Evolutionary conservation across 352 stramenopile genomes (phyloP), one percentile per base, ranked within the genome.

Genomic region (Paralagenidium karlingii): DNA sequence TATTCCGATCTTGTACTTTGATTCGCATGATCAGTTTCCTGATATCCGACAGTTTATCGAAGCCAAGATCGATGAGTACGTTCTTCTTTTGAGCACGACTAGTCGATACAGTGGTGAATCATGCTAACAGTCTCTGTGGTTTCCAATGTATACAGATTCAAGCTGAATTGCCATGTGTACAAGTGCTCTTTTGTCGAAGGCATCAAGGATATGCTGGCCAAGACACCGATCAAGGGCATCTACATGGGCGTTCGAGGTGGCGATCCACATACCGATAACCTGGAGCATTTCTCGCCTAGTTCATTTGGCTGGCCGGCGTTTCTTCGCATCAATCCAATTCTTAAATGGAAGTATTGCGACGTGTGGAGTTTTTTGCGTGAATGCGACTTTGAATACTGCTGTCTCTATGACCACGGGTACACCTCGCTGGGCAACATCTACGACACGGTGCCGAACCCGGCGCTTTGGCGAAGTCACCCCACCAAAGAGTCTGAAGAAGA

Each of bases 311-410:
- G 85, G 94, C 95, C 95, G 26, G 80, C 93, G 10, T 98, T 99
- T 54, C 76, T 99, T 60, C 73, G 95, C 24, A 82, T 98, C n/a
- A 98, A 99, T 63, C 95, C 95, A n/a, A 95, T 98, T 31, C 55
- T 99, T 25, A 49, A 87, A 38, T 99, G 95, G 95, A 94, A 74
- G 5, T 98, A 98, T 64, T 73, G 73, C 6, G 74, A 97, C 50
- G 82, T 97, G 12, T 98, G 89, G 90, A 61, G 78, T 31, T 98
- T 97, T 56, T 44, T 97, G 31, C 71, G 82, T 13, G 55, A 84
- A 15, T 94, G 77, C 43, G 48, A 77, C 24, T 53, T 96, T 20
- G 75, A 88, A 15, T 96, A 96, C 51, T 95, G 82, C 58, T 50
- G 42, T 15, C 49, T 96, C 13, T 96, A 96, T 49, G 86, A 96